These are phyloP conservation scores for Xylaria sp. DNA, from an alignment of 2,329 filamentous ascomycete genomes.

Conservation along the genomic window DNA sequence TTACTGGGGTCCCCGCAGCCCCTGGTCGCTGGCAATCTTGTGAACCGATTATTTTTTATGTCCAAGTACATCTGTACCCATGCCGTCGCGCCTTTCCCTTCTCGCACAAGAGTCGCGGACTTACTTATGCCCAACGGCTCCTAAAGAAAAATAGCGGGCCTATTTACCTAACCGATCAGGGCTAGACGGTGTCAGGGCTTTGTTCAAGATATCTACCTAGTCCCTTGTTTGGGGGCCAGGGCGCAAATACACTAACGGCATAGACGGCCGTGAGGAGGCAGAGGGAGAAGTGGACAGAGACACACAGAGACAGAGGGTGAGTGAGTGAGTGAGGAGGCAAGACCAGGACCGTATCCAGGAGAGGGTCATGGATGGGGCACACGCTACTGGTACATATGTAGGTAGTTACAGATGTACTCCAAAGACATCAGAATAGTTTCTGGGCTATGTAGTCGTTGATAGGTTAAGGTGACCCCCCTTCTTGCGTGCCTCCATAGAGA, in stretches of 20 bases:
- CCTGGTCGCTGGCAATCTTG: slow-evolving; percentile 58
- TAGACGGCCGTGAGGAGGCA: slow-evolving; percentile 44
- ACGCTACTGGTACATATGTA: slow-evolving; percentile 9
- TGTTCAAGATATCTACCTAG: slow-evolving; percentile 22
- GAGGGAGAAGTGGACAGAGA: slow-evolving; percentile 7
- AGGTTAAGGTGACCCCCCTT: slow-evolving; percentile 31
- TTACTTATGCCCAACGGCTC: slow-evolving; percentile 59
- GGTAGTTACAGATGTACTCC: slow-evolving; percentile 43
- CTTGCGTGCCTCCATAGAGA: slow-evolving; percentile 51
- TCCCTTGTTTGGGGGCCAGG: slow-evolving; percentile 53
- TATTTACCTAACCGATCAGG: slow-evolving; percentile 53
- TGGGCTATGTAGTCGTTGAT: slow-evolving; percentile 34
- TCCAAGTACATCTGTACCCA: slow-evolving; percentile 40
- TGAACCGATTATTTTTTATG: slow-evolving; percentile 59
- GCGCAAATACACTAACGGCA: slow-evolving; percentile 36
- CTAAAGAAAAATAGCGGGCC: slow-evolving; percentile 59
- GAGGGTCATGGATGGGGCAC: slow-evolving; percentile 43
- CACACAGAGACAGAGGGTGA: background rate
- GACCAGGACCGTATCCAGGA: slow-evolving; percentile 23
- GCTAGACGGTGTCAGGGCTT: slow-evolving; percentile 32
- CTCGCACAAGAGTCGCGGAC: slow-evolving; percentile 51
- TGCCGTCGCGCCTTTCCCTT: slow-evolving; percentile 54
- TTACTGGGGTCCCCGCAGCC: slow-evolving; percentile 51
- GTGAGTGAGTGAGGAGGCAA: background rate
- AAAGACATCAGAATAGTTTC: slow-evolving; percentile 46